Evolutionary conservation across 495 filamentous ascomycete species (phyloP).

Genomic region (Penicillium verhagenii): DNA sequence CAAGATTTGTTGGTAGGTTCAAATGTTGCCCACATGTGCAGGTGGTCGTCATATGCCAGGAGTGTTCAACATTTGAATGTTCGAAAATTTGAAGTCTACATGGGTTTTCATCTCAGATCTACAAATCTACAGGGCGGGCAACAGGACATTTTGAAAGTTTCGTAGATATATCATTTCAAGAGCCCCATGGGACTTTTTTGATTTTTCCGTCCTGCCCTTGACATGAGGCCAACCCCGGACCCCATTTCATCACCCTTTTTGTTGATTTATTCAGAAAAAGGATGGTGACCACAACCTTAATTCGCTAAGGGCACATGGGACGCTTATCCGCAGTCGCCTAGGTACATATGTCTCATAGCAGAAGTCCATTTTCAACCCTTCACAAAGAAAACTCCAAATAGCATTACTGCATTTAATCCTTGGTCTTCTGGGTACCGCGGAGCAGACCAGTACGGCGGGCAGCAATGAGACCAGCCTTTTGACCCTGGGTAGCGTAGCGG

Average conservation of each 20-base stretch:
- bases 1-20: too few relatives aligned
- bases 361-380: conserved; percentile 52
- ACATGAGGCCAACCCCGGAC: conserved; percentile 28
- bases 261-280: conserved; percentile 33
- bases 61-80: too few relatives aligned
- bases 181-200: conserved; percentile 26
- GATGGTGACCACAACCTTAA: conserved; percentile 48
- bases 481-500: conserved; percentile 93
- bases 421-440: conserved; percentile 98
- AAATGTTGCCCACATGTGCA: background rate
- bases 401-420: conserved; percentile 61
- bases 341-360: conserved; percentile 53
- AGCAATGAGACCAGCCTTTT: conserved; percentile 99
- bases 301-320: conserved; percentile 47
- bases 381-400: conserved; percentile 48
- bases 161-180: conserved; percentile 35
- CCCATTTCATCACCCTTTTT: conserved; percentile 31
- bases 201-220: conserved; percentile 32
- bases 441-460: conserved; percentile 98
- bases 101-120: background rate
- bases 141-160: conserved; percentile 17
- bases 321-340: conserved; percentile 49
- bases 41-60: too few relatives aligned
- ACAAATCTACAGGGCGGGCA: conserved; percentile 9
- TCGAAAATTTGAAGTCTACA: too few relatives aligned